A percentile compares a stretch with the other conserved stretches of the same genome.
Conservation (phyloP, 1,284 basidiomycete genomes). For the Cryptococcus sp. region DNA sequence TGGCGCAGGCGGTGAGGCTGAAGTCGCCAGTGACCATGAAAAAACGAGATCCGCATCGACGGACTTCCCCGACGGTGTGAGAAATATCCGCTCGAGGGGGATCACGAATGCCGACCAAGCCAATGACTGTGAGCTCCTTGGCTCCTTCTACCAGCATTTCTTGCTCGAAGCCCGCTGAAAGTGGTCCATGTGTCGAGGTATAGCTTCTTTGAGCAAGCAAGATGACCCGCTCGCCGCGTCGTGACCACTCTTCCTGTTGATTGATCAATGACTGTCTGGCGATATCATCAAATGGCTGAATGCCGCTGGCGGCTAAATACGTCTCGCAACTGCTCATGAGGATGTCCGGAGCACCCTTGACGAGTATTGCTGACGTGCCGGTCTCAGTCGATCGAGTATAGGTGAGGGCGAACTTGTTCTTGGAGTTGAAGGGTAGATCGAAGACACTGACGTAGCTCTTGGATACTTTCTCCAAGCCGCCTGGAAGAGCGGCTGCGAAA, state of each 20-base stretch:
- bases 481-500: slow-evolving; percentile 57
- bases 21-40: slow-evolving; percentile 67
- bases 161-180: too few species aligned
- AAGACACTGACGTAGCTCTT: slow-evolving; percentile 2
- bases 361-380: background rate
- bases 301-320: slow-evolving; percentile 51
- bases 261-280: slow-evolving; percentile 35
- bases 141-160: too few species aligned
- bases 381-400: background rate
- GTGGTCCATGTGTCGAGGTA: too few species aligned
- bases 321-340: slow-evolving; percentile 56
- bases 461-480: slow-evolving; percentile 1
- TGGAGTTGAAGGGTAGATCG: slow-evolving; percentile 61
- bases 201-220: slow-evolving; percentile 6
- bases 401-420: slow-evolving; percentile 64
- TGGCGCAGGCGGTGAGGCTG: slow-evolving; percentile 55
- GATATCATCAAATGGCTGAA: slow-evolving; percentile 42
- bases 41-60: slow-evolving; percentile 63
- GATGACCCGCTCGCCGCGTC: slow-evolving; percentile 59
- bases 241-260: slow-evolving; percentile 59
- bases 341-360: slow-evolving; percentile 60
- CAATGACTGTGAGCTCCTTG: slow-evolving; percentile 59
- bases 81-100: slow-evolving; percentile 62
- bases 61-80: slow-evolving; percentile 56
- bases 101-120: slow-evolving; percentile 63